These are phyloP conservation scores for Canavalia gladiata DNA, from an alignment of 306 rosid species.

Conservation along the genomic window DNA sequence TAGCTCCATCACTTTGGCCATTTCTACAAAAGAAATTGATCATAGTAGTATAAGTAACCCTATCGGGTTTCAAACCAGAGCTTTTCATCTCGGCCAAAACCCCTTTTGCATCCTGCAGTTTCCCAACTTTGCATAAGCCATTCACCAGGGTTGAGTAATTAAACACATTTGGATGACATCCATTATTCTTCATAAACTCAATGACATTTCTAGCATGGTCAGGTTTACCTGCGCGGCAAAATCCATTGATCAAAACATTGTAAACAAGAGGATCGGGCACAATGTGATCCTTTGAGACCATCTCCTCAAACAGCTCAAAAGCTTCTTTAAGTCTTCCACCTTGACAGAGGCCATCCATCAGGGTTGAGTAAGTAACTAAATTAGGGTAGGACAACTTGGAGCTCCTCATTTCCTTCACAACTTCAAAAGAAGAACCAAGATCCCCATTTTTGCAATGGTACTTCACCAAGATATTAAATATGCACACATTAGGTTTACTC, in stretches of 20 bases:
- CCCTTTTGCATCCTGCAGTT: constrained; percentile 66
- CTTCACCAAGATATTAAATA: constrained; percentile 85
- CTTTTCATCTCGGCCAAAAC: constrained; percentile 69
- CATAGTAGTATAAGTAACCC: constrained; percentile 73
- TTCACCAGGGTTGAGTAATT: constrained; percentile 79
- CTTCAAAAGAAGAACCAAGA: constrained; percentile 80
- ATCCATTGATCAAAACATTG: constrained; percentile 80
- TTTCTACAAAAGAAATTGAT: constrained; percentile 71
- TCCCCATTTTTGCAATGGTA: constrained; percentile 85
- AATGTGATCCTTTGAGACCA: constrained; percentile 71
- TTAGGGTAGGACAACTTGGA: constrained; percentile 72
- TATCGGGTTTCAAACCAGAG: constrained; percentile 72
- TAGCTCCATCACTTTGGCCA: constrained; percentile 67
- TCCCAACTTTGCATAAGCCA: constrained; percentile 71
- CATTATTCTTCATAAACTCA: constrained; percentile 81
- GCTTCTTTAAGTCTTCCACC: constrained; percentile 82
- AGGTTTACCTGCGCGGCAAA: constrained; percentile 70
- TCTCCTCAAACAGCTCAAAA: constrained; percentile 80
- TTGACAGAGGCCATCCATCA: constrained; percentile 79
- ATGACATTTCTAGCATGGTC: constrained; percentile 73
- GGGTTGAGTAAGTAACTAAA: constrained; percentile 81
- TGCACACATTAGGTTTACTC: constrained; percentile 76
- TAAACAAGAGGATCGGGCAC: constrained; percentile 80
- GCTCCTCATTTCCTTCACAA: constrained; percentile 76
- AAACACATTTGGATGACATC: constrained; percentile 77